These are phyloP conservation scores for Clitopilus hobsonii DNA, from an alignment of 768 basidiomycete species.

Conservation along the genomic window DNA sequence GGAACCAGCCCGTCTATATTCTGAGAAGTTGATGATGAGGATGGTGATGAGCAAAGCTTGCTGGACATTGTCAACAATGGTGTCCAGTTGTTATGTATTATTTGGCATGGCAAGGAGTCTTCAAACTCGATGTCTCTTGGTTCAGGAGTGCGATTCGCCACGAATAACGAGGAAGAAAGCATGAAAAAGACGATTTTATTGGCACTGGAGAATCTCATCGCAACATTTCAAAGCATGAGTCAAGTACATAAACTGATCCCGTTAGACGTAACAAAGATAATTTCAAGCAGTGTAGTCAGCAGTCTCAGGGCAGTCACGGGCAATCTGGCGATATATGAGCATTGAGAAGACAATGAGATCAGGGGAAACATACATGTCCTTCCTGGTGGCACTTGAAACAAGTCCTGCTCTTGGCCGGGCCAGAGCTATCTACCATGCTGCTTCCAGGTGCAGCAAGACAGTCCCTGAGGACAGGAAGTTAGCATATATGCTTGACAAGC, in stretches of 20 bases:
- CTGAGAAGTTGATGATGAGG: background rate
- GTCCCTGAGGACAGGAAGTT: slow-evolving; percentile 43
- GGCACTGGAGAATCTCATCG: too few relatives aligned
- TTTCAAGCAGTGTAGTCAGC: slow-evolving; percentile 45
- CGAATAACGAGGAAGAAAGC: background rate
- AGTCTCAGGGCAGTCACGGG: slow-evolving; percentile 60
- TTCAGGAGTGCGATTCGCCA: too few relatives aligned
- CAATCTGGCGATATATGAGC: slow-evolving; percentile 39
- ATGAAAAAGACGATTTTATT: too few relatives aligned
- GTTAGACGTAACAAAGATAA: background rate
- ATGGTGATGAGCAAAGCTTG: background rate
- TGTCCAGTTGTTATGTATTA: background rate
- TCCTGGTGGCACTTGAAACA: slow-evolving; percentile 88
- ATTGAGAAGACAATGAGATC: background rate
- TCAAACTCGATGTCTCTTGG: background rate
- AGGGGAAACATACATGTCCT: slow-evolving; percentile 80
- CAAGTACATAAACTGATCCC: background rate
- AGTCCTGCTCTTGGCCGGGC: slow-evolving; percentile 62
- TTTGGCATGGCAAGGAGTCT: background rate
- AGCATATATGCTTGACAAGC: slow-evolving; percentile 2
- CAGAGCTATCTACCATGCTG: slow-evolving; percentile 38
- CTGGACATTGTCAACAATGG: background rate
- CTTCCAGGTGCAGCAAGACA: slow-evolving; percentile 73
- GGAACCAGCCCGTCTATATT: background rate
- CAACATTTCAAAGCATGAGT: too few relatives aligned